phyloP scores from a whole-genome alignment of 176 grass and related monocot species.

The Bolboschoenus planiculmis region DNA sequence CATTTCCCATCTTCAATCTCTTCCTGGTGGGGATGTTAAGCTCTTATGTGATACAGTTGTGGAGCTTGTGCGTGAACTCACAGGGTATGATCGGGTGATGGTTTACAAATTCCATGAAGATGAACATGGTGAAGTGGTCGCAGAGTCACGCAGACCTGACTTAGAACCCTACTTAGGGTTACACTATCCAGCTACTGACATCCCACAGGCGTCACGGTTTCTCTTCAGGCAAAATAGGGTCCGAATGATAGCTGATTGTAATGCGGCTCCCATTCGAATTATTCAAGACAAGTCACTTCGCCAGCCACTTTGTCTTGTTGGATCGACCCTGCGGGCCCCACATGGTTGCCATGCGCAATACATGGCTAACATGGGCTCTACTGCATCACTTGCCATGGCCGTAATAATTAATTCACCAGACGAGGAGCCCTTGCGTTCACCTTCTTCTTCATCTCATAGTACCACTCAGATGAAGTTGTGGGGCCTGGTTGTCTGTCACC shows the following conservation, averaged over 20 bases:
- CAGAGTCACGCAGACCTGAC: conserved; percentile 59
- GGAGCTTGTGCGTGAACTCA: conserved; percentile 80
- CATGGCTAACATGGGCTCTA: conserved; percentile 98
- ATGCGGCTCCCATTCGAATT: conserved; percentile 55
- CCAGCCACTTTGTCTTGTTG: conserved; percentile 85
- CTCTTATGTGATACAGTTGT: conserved; percentile 81
- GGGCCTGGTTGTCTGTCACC: conserved; percentile 96
- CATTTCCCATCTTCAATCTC: conserved; percentile 85
- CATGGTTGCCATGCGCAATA: conserved; percentile 90
- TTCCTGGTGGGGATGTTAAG: conserved; percentile 66
- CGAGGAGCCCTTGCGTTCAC: conserved; percentile 35
- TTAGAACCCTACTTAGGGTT: conserved; percentile 91
- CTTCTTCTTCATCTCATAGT: conserved; percentile 26
- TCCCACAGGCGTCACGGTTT: conserved; percentile 93
- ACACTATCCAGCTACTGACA: conserved; percentile 94
- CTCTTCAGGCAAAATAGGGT: conserved; percentile 97
- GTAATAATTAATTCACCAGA: conserved; percentile 85
- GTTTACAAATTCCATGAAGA: conserved; percentile 98
- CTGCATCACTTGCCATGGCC: conserved; percentile 83
- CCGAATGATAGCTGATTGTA: conserved; percentile 87
- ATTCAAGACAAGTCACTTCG: conserved; percentile 62
- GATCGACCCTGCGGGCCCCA: conserved; percentile 72
- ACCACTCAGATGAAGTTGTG: conserved; percentile 62
- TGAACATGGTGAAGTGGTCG: conserved; percentile 87
- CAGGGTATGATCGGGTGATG: conserved; percentile 92